Evolutionary conservation across 2,329 filamentous ascomycete genomes (phyloP).

Genomic region (Hymenoscyphus albidus): DNA sequence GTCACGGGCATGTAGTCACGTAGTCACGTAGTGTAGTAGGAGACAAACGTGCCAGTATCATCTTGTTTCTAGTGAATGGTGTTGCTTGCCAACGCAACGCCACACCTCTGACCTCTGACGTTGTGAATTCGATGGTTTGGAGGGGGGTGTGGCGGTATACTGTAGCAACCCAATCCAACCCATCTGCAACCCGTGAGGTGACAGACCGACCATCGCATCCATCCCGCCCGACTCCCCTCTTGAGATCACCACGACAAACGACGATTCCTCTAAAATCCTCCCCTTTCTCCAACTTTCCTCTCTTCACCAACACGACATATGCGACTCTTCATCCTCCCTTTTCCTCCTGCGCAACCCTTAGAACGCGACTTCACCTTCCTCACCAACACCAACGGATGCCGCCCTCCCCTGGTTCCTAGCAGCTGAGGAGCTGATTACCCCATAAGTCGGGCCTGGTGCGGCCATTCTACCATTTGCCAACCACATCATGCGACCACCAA

Average conservation of each 20-base stretch:
- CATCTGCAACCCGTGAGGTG: background rate
- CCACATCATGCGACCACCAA: constrained; percentile 35
- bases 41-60: too few relatives aligned
- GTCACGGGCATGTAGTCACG: too few relatives aligned
- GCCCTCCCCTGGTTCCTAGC: constrained; percentile 15
- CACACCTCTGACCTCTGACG: background rate
- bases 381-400: constrained; percentile 24
- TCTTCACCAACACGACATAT: too few relatives aligned
- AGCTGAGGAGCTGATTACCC: constrained; percentile 31
- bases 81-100: background rate
- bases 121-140: background rate
- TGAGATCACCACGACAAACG: background rate
- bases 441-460: constrained; percentile 16
- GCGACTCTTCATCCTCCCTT: background rate
- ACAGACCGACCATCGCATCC: background rate
- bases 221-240: background rate
- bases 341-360: background rate
- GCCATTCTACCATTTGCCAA: constrained; percentile 15
- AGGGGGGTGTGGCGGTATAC: background rate
- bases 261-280: background rate
- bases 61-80: too few relatives aligned
- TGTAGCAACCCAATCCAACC: background rate
- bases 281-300: background rate
- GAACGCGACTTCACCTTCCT: background rate
- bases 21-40: too few relatives aligned